These are phyloP conservation scores for Raphidocelis subcapitata DNA, from an alignment of 139 green algal genomes.

Conservation along the genomic window DNA sequence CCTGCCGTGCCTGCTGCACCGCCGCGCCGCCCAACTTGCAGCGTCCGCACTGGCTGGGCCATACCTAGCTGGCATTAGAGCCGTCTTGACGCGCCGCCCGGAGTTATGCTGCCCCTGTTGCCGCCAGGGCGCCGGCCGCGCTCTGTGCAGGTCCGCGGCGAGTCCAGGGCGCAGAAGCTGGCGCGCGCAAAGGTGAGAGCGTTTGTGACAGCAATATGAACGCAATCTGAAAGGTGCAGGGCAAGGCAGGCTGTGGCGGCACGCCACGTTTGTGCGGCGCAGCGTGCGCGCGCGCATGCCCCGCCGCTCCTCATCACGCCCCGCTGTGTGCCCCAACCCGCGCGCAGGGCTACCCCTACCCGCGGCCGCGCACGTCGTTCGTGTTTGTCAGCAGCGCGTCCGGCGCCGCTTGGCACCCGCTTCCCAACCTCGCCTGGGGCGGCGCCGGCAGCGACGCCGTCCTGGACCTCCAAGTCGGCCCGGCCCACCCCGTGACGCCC, in stretches of 20 bases:
- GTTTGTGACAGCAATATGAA: background rate
- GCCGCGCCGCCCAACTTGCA: too few species aligned
- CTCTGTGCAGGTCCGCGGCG: background rate
- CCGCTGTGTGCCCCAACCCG: background rate
- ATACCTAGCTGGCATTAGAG: too few species aligned
- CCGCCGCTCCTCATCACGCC: too few species aligned
- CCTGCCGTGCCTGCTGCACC: too few species aligned
- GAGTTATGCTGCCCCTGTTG: too few species aligned
- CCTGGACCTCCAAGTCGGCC: conserved; percentile 3
- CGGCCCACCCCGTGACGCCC: background rate
- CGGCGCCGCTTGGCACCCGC: conserved; percentile 9
- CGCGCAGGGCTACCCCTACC: conserved; percentile 58
- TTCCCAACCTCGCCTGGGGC: conserved; percentile 39
- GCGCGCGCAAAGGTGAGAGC: conserved; percentile 15
- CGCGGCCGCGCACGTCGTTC: conserved; percentile 47
- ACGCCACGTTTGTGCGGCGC: too few species aligned
- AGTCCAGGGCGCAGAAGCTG: conserved; percentile 3
- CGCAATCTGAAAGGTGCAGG: background rate
- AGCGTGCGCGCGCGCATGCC: too few species aligned
- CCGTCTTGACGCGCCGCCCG: too few species aligned
- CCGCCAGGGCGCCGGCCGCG: too few species aligned
- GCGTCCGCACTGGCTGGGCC: too few species aligned
- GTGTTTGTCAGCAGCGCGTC: conserved; percentile 44
- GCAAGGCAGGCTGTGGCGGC: too few species aligned
- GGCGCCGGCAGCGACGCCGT: conserved; percentile 4